Percentiles rank a stretch among this genome's conserved stretches.
Evolutionary conservation across 2,329 filamentous ascomycete genomes (phyloP).

Genomic region (Colletotrichum tabaci): DNA sequence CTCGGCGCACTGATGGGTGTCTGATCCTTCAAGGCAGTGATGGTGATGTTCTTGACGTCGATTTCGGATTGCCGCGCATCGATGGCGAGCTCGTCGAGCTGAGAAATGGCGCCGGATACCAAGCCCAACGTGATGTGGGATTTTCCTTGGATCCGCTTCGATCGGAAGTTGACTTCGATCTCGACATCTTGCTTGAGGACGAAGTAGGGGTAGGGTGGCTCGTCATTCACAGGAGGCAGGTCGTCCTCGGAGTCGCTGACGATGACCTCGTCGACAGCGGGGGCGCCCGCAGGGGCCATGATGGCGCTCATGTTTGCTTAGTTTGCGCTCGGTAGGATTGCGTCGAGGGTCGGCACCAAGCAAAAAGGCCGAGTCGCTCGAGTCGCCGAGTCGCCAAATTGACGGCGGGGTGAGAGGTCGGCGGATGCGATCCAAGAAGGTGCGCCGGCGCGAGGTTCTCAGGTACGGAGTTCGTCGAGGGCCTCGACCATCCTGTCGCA

Average conservation of each 20-base stretch:
- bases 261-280: constrained; percentile 36
- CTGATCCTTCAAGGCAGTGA: constrained; percentile 57
- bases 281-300: constrained; percentile 29
- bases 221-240: constrained; percentile 53
- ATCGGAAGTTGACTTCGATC: constrained; percentile 89
- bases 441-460: constrained; percentile 41
- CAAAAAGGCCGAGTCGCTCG: constrained; percentile 10
- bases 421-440: constrained; percentile 26
- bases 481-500: constrained; percentile 39
- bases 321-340: constrained; percentile 29
- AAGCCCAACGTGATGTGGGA: constrained; percentile 85
- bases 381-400: background rate
- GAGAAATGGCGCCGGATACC: constrained; percentile 63
- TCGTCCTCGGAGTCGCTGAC: constrained; percentile 48
- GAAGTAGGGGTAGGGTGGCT: constrained; percentile 58
- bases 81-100: constrained; percentile 71
- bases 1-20: constrained; percentile 44
- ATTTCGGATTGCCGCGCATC: constrained; percentile 76
- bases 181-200: constrained; percentile 90
- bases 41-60: constrained; percentile 66
- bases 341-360: constrained; percentile 30
- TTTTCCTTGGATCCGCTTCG: constrained; percentile 80
- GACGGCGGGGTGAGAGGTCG: constrained; percentile 12
- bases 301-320: constrained; percentile 38
- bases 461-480: constrained; percentile 32